Evolutionary conservation across 139 green algal species (phyloP).

Genomic region (Zygnema circumcarinatum): DNA sequence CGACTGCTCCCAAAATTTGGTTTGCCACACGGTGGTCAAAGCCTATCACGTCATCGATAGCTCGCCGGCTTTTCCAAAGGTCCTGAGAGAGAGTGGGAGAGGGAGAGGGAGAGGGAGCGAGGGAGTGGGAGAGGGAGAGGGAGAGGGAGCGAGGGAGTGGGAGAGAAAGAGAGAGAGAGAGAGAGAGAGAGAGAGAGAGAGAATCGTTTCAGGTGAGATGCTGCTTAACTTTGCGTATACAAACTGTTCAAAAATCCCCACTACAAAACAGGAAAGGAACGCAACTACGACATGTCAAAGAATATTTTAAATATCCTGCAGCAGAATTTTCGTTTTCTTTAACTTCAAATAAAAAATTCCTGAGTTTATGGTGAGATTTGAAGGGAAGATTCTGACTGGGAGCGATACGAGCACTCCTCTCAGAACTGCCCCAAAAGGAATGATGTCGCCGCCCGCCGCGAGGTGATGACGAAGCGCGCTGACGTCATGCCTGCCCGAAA

Average conservation of each 20-base stretch:
- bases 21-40: slow-evolving; percentile 23
- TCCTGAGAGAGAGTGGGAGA: background rate
- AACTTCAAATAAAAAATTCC: no score
- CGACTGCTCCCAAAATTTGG: background rate
- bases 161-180: background rate
- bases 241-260: background rate
- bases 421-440: background rate
- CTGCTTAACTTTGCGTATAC: no score
- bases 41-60: slow-evolving; percentile 1
- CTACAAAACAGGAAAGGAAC: background rate
- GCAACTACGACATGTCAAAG: background rate
- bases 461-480: background rate
- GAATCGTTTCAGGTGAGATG: background rate
- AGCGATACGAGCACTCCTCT: background rate
- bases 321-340: no score
- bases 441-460: background rate
- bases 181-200: background rate
- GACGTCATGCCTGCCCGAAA: background rate
- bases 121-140: background rate
- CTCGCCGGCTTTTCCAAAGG: slow-evolving; percentile 18
- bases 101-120: background rate
- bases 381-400: background rate
- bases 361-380: background rate
- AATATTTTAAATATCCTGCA: no score
- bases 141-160: background rate